Conservation (phyloP, 2,329 filamentous ascomycete genomes). For the Pseudocercospora ulei region DNA sequence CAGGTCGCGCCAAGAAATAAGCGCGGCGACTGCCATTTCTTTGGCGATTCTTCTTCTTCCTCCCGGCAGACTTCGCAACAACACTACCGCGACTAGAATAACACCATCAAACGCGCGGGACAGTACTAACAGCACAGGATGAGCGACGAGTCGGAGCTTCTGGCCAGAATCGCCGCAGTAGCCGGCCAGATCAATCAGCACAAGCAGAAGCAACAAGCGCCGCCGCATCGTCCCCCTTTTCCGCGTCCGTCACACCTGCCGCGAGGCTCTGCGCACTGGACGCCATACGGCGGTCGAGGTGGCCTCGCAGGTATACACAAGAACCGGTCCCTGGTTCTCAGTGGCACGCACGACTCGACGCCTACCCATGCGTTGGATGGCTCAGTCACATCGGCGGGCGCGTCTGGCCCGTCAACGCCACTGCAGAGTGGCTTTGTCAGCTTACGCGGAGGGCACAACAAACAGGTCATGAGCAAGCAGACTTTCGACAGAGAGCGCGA, state of each 20-base stretch:
- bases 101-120: too few relatives aligned
- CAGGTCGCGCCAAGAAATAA: too few relatives aligned
- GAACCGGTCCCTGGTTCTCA: conserved; percentile 52
- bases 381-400: background rate
- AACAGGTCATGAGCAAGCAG: conserved; percentile 71
- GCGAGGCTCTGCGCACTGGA: conserved; percentile 20
- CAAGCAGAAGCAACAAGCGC: conserved; percentile 24
- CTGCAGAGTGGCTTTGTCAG: conserved; percentile 52
- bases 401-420: conserved; percentile 18
- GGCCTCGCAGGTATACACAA: conserved; percentile 38
- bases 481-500: conserved; percentile 67
- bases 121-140: conserved; percentile 21
- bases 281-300: conserved; percentile 23
- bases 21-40: too few relatives aligned
- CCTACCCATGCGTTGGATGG: conserved; percentile 16
- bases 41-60: conserved; percentile 2
- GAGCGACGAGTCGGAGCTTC: conserved; percentile 29
- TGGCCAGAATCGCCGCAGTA: conserved; percentile 29
- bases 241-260: conserved; percentile 2
- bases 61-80: conserved; percentile 2
- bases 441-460: conserved; percentile 59
- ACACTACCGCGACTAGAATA: background rate
- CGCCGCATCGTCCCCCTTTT: background rate
- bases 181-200: conserved; percentile 29
- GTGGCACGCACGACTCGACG: conserved; percentile 19